A percentile compares a stretch with the other conserved stretches of the same genome.
phyloP scores from a whole-genome alignment of 768 basidiomycete species.

The Cytidiella melzeri region DNA sequence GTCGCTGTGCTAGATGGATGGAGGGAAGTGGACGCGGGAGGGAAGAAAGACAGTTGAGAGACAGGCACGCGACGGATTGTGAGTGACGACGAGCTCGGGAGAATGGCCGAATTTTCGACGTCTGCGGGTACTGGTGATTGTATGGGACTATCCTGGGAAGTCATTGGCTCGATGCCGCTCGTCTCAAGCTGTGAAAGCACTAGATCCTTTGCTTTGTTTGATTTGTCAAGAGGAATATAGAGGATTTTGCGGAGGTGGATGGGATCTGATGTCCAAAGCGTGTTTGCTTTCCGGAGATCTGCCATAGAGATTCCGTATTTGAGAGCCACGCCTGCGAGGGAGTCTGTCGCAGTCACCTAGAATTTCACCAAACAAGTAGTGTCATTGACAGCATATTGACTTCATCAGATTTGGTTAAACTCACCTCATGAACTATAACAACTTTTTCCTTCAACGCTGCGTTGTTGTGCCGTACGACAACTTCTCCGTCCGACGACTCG shows the following conservation, averaged over 20 bases:
- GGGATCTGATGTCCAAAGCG: slow-evolving; percentile 89
- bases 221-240: slow-evolving; percentile 68
- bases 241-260: slow-evolving; percentile 83
- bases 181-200: slow-evolving; percentile 16
- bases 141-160: not conserved
- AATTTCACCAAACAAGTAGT: not conserved
- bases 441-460: slow-evolving; percentile 30
- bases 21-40: slow-evolving; percentile 15
- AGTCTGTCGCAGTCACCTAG: slow-evolving; percentile 69
- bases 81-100: slow-evolving; percentile 3
- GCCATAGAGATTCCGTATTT: slow-evolving; percentile 84
- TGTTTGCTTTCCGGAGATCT: slow-evolving; percentile 81
- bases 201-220: slow-evolving; percentile 38
- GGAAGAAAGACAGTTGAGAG: slow-evolving; percentile 28
- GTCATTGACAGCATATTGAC: slow-evolving; percentile 1
- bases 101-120: not conserved
- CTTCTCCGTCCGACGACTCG: slow-evolving; percentile 5
- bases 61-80: slow-evolving; percentile 26
- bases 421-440: slow-evolving; percentile 57
- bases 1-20: not conserved
- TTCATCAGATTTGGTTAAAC: slow-evolving; percentile 9
- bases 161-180: not conserved
- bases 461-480: slow-evolving; percentile 6
- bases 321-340: slow-evolving; percentile 81
- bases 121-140: not conserved